Evolutionary conservation across 495 filamentous ascomycete species (phyloP), one percentile per base, ranked within the genome.

Genomic region (Chaetomium cochliodes): DNA sequence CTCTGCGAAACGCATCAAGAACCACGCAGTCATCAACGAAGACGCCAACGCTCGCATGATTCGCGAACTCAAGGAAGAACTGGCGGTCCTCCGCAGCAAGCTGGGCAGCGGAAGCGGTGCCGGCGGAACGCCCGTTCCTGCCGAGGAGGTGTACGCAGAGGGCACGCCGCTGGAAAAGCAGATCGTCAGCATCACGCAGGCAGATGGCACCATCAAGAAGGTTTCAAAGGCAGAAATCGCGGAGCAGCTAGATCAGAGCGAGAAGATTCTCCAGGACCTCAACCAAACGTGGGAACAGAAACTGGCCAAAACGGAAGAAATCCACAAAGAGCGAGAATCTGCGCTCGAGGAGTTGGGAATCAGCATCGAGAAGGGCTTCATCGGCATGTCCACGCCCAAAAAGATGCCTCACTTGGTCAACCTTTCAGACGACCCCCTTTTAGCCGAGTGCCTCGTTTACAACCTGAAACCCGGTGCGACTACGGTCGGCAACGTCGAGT

Each of bases 281-380:
- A 99, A 99, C 69, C 93, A 98, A 79, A 98, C 94, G 0, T 99
- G 94, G 94, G 94, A 99, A 78, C 85, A 99, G 77, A 97, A 97
- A 70, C 79, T 99, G 67, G 82, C 86, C 69, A 96, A 94, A 76
- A 99, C 94, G 2, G 94, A 99, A 71, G 84, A 90, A 63, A 97
- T 99, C 62, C 96, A 98, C 80, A 97, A 96, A 71, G 94, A 99
- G 73, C 90, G 94, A 58, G 94, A 99, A 78, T 85, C 91, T 41
- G 96, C 94, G 12, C 79, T 99, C 39, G 94, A 99, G 78, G 94
- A 99, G 73, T 83, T 99, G 28, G 94, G 94, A 61, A 97, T 99
- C 76, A 96, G 92, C 73, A 99, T 99, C 67, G 94, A 98, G 73
- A 99, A 98, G 74, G 94, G 96, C 16, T 97, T 96, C 73, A 87